A percentile compares a stretch with the other conserved stretches of the same genome.
phyloP scores from a whole-genome alignment of 176 grass and related monocot genomes.

The Sorghum bicolor region Sorghum_bicolor_NCBIv3 NC_012875.2:52620001-52620500 shows the following conservation, averaged over 20 bases:
- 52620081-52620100: constrained; percentile 43
- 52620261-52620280: neutral
- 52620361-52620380: neutral
- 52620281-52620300: neutral
- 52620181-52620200: neutral
- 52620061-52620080: constrained; percentile 63
- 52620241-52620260: no score
- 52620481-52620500: neutral
- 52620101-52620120: neutral
- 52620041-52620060: constrained; percentile 54
- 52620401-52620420: neutral
- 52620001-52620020: constrained; percentile 30
- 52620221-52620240: neutral
- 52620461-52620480: neutral
- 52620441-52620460: neutral
- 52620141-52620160: constrained; percentile 24
- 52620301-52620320: neutral
- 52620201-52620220: no score
- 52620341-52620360: neutral
- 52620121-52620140: constrained; percentile 31
- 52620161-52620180: neutral
- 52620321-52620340: neutral
- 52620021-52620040: constrained; percentile 43
- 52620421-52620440: neutral
- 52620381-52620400: neutral